Evolutionary conservation across 306 rosid species (phyloP).

Genomic region (Quercus agrifolia): DNA sequence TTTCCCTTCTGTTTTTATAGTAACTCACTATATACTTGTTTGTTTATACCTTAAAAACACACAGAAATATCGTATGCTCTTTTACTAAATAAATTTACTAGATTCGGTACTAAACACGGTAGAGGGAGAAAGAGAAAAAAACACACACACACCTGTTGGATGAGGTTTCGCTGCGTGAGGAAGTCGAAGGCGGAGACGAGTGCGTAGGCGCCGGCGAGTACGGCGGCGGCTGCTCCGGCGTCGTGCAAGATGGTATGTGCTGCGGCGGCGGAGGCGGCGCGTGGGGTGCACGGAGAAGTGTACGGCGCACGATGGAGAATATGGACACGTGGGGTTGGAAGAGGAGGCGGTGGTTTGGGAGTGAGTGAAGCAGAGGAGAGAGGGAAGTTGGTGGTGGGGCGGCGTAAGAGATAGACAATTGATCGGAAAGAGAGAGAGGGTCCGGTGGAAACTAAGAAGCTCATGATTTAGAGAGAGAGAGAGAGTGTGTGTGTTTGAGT

Average conservation of each 20-base stretch:
- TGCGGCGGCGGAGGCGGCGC: slow-evolving; percentile 16
- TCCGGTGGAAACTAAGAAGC: not conserved
- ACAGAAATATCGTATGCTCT: too few relatives aligned
- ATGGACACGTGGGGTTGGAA: slow-evolving; percentile 10
- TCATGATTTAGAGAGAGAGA: not conserved
- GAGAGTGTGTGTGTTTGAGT: too few relatives aligned
- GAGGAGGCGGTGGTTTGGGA: not conserved
- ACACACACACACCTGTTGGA: slow-evolving; percentile 49
- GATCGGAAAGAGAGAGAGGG: not conserved
- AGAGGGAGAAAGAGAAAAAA: not conserved
- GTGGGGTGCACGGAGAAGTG: not conserved
- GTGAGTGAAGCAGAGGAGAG: not conserved
- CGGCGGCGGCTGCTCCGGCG: slow-evolving; percentile 55
- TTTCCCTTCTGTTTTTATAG: too few relatives aligned
- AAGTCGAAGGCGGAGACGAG: slow-evolving; percentile 62
- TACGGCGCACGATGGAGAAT: slow-evolving; percentile 33
- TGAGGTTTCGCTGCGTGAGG: slow-evolving; percentile 47
- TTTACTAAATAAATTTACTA: too few relatives aligned
- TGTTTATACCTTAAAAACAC: too few relatives aligned
- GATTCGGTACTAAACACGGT: too few relatives aligned
- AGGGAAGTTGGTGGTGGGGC: not conserved
- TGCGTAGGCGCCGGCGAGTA: slow-evolving; percentile 62
- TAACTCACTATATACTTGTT: too few relatives aligned
- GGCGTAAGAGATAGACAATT: slow-evolving; percentile 9
- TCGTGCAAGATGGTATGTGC: slow-evolving; percentile 28